phyloP scores from a whole-genome alignment of 1,139 yeast species.

The Pichia sp. region DNA sequence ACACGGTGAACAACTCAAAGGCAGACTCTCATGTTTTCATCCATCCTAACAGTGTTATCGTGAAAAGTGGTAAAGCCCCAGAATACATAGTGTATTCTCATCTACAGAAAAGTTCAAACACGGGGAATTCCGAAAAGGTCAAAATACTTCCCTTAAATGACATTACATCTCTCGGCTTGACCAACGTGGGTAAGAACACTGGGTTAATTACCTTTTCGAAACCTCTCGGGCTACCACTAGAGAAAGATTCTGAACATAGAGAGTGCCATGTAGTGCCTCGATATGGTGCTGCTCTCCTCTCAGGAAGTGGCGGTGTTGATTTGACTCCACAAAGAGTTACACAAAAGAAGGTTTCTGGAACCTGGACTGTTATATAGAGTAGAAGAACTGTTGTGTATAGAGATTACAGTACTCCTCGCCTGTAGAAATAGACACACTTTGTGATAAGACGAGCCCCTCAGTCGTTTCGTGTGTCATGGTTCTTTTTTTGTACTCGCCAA shows the following conservation, averaged over 20 bases:
- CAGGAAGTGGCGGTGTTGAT: slow-evolving; percentile 90
- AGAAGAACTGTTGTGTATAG: not conserved
- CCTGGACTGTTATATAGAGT: slow-evolving; percentile 43
- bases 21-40: slow-evolving; percentile 58
- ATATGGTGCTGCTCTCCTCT: slow-evolving; percentile 68
- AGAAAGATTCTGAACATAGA: slow-evolving; percentile 39
- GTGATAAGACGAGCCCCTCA: no score
- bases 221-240: slow-evolving; percentile 78
- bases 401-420: no score
- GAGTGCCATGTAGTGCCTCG: slow-evolving; percentile 90
- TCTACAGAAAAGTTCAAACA: slow-evolving; percentile 34
- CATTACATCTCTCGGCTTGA: slow-evolving; percentile 63
- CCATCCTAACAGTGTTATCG: slow-evolving; percentile 67
- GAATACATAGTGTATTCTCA: slow-evolving; percentile 66
- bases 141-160: slow-evolving; percentile 76
- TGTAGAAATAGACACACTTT: no score
- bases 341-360: slow-evolving; percentile 57
- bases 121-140: slow-evolving; percentile 32
- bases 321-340: slow-evolving; percentile 74
- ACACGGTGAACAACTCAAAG: slow-evolving; percentile 29
- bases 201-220: slow-evolving; percentile 77
- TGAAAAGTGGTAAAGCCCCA: slow-evolving; percentile 54
- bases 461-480: no score
- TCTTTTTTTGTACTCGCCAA: no score
- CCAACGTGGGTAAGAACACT: slow-evolving; percentile 69